phyloP scores from a whole-genome alignment of 495 filamentous ascomycete species.

The Neurospora sp. region DNA sequence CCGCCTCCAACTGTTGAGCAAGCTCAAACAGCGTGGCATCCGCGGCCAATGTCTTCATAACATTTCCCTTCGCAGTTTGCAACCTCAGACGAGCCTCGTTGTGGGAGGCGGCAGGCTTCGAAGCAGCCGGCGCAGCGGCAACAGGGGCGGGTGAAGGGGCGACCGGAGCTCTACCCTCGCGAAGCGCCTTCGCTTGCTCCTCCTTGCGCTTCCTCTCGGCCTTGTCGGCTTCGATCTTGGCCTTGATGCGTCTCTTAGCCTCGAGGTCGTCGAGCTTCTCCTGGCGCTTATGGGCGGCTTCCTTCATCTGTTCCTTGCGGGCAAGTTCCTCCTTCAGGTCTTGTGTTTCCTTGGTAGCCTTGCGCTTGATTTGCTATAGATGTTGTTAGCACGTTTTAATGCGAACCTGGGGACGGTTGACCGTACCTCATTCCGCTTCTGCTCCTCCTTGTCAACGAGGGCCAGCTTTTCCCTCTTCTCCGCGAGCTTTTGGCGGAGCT shows the following conservation, averaged over 20 bases:
- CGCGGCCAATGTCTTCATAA: constrained; percentile 74
- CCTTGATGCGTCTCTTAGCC: constrained; percentile 79
- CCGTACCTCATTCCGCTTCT: constrained; percentile 78
- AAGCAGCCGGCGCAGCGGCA: constrained; percentile 22
- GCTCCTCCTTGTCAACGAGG: constrained; percentile 67
- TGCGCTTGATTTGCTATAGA: constrained; percentile 69
- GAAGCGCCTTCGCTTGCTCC: constrained; percentile 72
- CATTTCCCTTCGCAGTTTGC: constrained; percentile 60
- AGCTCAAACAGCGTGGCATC: constrained; percentile 94
- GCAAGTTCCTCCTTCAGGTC: constrained; percentile 74
- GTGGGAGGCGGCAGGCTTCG: constrained; percentile 39
- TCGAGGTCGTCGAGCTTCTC: constrained; percentile 85
- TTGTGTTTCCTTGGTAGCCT: constrained; percentile 69
- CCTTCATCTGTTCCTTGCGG: constrained; percentile 82
- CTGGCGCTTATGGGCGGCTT: constrained; percentile 68
- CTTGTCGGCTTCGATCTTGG: constrained; percentile 86
- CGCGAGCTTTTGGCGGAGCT: constrained; percentile 60
- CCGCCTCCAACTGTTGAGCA: constrained; percentile 56
- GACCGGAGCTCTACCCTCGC: constrained; percentile 59
- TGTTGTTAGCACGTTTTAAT: constrained; percentile 5
- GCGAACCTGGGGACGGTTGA: background rate
- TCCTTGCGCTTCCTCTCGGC: constrained; percentile 71
- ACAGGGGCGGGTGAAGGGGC: constrained; percentile 29
- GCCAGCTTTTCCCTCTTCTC: constrained; percentile 64
- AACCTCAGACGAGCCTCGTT: constrained; percentile 75